Percentiles rank a stretch among this genome's conserved stretches.
Conservation (phyloP, 2,329 filamentous ascomycete genomes). For the Magnaporthales sp. region DNA sequence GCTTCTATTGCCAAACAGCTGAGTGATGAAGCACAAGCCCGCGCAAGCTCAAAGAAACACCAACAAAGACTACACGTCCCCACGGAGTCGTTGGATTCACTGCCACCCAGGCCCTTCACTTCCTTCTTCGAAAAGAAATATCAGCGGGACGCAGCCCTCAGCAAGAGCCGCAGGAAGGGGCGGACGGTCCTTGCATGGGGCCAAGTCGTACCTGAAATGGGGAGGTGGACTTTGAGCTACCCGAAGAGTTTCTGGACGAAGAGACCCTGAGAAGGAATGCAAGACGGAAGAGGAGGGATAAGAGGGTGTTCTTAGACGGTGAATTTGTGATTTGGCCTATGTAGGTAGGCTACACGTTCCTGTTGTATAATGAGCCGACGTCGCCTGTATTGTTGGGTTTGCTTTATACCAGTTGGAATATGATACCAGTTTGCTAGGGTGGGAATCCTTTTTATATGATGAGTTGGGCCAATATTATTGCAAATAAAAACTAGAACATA, state of each 20-base stretch:
- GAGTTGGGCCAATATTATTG: neutral
- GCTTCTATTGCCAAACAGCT: conserved; percentile 66
- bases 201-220: conserved; percentile 64
- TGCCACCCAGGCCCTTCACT: conserved; percentile 56
- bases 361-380: neutral
- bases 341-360: neutral
- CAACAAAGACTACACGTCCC: conserved; percentile 5
- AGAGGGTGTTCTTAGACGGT: conserved; percentile 28
- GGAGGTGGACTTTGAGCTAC: conserved; percentile 67
- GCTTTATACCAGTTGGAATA: neutral
- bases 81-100: conserved; percentile 21
- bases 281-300: conserved; percentile 52
- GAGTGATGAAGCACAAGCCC: conserved; percentile 58
- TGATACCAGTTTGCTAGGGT: neutral
- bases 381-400: neutral
- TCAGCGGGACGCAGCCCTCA: conserved; percentile 71
- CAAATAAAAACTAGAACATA: neutral
- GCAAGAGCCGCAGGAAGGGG: conserved; percentile 58
- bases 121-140: conserved; percentile 81
- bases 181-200: conserved; percentile 75
- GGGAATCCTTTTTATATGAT: no score
- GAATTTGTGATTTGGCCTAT: neutral
- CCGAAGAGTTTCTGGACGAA: conserved; percentile 52
- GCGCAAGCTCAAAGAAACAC: conserved; percentile 27
- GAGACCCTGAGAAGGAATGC: conserved; percentile 50